These are phyloP conservation scores for Solanum appendiculatum DNA, from an alignment of 257 asterid genomes.

Conservation along the genomic window DNA sequence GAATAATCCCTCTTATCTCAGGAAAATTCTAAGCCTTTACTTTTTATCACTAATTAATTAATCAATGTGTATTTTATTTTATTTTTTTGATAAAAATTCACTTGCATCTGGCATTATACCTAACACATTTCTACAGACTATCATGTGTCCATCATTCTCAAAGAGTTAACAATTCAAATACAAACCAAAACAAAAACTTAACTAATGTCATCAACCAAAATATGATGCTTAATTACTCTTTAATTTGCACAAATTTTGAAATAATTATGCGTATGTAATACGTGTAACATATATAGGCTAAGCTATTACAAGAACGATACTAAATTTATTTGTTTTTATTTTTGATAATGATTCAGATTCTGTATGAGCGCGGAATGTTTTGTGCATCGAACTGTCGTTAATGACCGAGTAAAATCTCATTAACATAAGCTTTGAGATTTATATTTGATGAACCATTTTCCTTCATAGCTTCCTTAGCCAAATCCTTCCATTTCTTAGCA, in stretches of 20 bases:
- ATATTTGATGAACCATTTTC: constrained; percentile 27
- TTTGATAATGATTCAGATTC: not conserved
- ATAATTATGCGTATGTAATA: not conserved
- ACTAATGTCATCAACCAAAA: not conserved
- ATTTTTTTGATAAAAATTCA: no score
- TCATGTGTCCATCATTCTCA: not conserved
- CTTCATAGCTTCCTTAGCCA: constrained; percentile 25
- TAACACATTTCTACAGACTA: not conserved
- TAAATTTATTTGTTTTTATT: not conserved
- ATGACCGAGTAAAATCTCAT: not conserved
- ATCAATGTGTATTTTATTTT: no score
- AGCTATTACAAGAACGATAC: not conserved
- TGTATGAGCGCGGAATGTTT: not conserved
- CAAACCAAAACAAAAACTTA: not conserved
- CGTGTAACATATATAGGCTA: not conserved
- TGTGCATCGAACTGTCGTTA: not conserved
- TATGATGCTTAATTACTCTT: not conserved
- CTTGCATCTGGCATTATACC: no score
- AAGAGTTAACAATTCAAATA: not conserved
- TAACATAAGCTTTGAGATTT: constrained; percentile 23
- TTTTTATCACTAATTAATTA: no score
- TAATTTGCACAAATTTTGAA: not conserved
- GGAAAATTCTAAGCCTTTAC: no score
- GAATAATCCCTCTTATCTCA: no score
- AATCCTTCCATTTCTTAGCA: constrained; percentile 31